Evolutionary conservation across 257 asterid genomes (phyloP).

Genomic region (Ligustrum vulgare): DNA sequence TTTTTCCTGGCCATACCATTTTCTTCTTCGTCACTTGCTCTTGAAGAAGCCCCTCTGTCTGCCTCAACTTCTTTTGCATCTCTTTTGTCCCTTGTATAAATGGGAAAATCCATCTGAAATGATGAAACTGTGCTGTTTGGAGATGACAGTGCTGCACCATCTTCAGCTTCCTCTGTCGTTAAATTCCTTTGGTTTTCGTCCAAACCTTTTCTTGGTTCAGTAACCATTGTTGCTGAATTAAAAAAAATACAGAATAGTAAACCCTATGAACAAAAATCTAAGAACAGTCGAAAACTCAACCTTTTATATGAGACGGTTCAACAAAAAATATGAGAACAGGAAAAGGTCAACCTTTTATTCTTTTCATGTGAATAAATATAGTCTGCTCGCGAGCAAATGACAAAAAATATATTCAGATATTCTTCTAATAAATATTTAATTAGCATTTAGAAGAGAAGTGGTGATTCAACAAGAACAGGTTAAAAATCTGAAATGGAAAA

Average conservation of each 20-base stretch:
- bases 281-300: too few relatives aligned
- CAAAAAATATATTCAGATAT: neutral
- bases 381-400: neutral
- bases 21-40: constrained; percentile 70
- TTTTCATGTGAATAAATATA: neutral
- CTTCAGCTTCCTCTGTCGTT: constrained; percentile 27
- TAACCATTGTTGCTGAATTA: constrained; percentile 36
- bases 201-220: constrained; percentile 32
- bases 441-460: too few relatives aligned
- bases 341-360: neutral
- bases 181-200: constrained; percentile 37
- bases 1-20: constrained; percentile 56
- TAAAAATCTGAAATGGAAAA: too few relatives aligned
- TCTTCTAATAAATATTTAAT: neutral
- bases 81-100: constrained; percentile 34
- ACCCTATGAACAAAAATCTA: too few relatives aligned
- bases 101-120: constrained; percentile 58
- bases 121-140: constrained; percentile 53
- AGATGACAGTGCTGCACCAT: constrained; percentile 40
- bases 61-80: constrained; percentile 25
- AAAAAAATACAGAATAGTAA: neutral
- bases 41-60: constrained; percentile 40
- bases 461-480: neutral
- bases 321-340: neutral
- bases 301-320: neutral